Conservation (phyloP, 2,329 filamentous ascomycete genomes). For the Paecilomyces sp. region DNA sequence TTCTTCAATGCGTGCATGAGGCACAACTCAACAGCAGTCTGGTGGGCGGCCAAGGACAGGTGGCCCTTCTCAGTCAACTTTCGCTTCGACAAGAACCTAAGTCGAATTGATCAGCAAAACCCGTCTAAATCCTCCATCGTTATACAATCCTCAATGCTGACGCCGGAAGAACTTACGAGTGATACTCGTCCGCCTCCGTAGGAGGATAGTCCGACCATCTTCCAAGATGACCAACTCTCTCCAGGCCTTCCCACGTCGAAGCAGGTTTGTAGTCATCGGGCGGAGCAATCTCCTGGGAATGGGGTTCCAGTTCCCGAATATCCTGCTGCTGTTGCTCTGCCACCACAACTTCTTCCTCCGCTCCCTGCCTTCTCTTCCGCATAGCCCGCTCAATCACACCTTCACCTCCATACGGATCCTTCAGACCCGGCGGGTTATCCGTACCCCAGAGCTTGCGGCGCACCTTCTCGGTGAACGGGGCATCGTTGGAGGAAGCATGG, state of each 20-base stretch:
- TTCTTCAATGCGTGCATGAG: slow-evolving; percentile 40
- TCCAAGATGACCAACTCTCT: slow-evolving; percentile 46
- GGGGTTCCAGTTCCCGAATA: not conserved
- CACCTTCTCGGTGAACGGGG: slow-evolving; percentile 38
- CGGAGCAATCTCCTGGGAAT: slow-evolving; percentile 3
- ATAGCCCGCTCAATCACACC: slow-evolving; percentile 24
- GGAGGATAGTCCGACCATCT: slow-evolving; percentile 32
- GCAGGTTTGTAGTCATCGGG: slow-evolving; percentile 38
- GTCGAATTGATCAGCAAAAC: not conserved
- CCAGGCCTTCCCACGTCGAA: slow-evolving; percentile 46
- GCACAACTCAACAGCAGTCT: slow-evolving; percentile 51
- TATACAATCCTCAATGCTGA: not conserved
- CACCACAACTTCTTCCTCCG: slow-evolving; percentile 9
- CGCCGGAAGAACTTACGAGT: slow-evolving; percentile 27
- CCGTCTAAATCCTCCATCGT: not conserved
- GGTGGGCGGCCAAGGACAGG: slow-evolving; percentile 42
- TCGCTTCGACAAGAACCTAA: slow-evolving; percentile 29
- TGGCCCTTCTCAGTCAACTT: slow-evolving; percentile 27
- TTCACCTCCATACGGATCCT: slow-evolving; percentile 41
- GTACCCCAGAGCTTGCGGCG: slow-evolving; percentile 45
- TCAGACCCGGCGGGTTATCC: slow-evolving; percentile 41
- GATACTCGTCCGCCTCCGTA: slow-evolving; percentile 30
- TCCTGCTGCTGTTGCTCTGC: slow-evolving; percentile 1
- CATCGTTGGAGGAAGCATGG: slow-evolving; percentile 24
- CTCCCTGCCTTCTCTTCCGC: slow-evolving; percentile 11